phyloP scores from a whole-genome alignment of 805 yeast genomes.

The Cyberlindnera subsufficiens region DNA sequence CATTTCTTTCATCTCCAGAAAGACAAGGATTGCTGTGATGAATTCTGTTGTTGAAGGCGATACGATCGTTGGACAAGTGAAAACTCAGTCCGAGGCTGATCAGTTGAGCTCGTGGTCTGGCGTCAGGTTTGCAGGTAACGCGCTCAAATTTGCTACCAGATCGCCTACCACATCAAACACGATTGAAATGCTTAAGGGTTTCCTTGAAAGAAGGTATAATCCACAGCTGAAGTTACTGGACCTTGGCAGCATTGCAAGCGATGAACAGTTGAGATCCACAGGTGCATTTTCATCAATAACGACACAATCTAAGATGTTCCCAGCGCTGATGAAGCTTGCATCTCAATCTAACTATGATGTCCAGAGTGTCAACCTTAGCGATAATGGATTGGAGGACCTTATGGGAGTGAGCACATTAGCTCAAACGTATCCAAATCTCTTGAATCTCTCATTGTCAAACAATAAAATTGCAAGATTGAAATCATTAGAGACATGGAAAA shows the following conservation, averaged over 20 bases:
- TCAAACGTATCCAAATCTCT: slow-evolving; percentile 64
- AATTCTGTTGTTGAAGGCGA: slow-evolving; percentile 52
- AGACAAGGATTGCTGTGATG: slow-evolving; percentile 48
- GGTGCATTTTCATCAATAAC: slow-evolving; percentile 61
- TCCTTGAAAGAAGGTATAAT: slow-evolving; percentile 64
- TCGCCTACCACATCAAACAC: slow-evolving; percentile 35
- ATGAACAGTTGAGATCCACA: slow-evolving; percentile 47
- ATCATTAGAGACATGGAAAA: slow-evolving; percentile 67
- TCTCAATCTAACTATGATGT: slow-evolving; percentile 44
- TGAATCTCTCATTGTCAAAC: slow-evolving; percentile 74
- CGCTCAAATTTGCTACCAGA: slow-evolving; percentile 41
- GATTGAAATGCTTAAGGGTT: slow-evolving; percentile 53
- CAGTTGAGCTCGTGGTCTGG: slow-evolving; percentile 61
- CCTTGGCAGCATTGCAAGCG: slow-evolving; percentile 58
- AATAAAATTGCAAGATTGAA: slow-evolving; percentile 59
- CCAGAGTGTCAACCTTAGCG: slow-evolving; percentile 65
- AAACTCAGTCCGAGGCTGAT: slow-evolving; percentile 48
- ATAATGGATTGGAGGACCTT: slow-evolving; percentile 60
- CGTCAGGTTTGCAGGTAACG: slow-evolving; percentile 73
- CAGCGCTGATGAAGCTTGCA: slow-evolving; percentile 84
- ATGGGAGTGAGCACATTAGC: slow-evolving; percentile 57
- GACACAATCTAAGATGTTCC: slow-evolving; percentile 76
- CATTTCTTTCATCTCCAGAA: slow-evolving; percentile 62
- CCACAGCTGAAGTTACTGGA: slow-evolving; percentile 61
- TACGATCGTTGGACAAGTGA: slow-evolving; percentile 54